phyloP scores from a whole-genome alignment of 257 asterid species.

The Fraxinus americana region DNA sequence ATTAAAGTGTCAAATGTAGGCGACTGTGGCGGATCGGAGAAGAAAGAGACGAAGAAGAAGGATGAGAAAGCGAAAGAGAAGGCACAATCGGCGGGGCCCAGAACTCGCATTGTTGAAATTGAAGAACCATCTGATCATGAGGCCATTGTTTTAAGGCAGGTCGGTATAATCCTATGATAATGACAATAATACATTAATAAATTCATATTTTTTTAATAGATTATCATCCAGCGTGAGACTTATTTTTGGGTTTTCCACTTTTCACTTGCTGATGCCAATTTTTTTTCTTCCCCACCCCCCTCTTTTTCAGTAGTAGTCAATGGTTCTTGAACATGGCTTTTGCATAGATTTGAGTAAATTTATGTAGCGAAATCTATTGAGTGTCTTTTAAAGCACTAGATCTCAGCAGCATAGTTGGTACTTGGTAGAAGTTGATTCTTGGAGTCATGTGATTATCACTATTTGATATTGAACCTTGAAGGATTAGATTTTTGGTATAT shows the following conservation, averaged over 20 bases:
- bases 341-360: no score
- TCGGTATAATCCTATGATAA: conserved; percentile 21
- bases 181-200: neutral
- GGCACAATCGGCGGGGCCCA: conserved; percentile 25
- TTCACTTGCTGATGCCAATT: neutral
- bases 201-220: neutral
- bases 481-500: neutral
- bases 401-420: neutral
- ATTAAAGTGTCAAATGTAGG: conserved; percentile 49
- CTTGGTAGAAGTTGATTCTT: neutral
- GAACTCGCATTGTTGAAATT: conserved; percentile 65
- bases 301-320: no score
- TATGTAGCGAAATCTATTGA: no score
- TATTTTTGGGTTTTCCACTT: neutral
- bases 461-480: neutral
- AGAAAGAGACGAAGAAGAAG: conserved; percentile 31
- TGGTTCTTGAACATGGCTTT: no score
- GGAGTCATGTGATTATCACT: neutral
- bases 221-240: neutral
- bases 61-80: conserved; percentile 40
- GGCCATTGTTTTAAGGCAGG: conserved; percentile 74
- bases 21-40: conserved; percentile 23
- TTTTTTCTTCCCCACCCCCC: neutral
- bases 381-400: neutral
- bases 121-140: conserved; percentile 64